These are phyloP conservation scores for Apiotrichum gamsii DNA, from an alignment of 1,284 basidiomycete genomes.

Conservation along the genomic window DNA sequence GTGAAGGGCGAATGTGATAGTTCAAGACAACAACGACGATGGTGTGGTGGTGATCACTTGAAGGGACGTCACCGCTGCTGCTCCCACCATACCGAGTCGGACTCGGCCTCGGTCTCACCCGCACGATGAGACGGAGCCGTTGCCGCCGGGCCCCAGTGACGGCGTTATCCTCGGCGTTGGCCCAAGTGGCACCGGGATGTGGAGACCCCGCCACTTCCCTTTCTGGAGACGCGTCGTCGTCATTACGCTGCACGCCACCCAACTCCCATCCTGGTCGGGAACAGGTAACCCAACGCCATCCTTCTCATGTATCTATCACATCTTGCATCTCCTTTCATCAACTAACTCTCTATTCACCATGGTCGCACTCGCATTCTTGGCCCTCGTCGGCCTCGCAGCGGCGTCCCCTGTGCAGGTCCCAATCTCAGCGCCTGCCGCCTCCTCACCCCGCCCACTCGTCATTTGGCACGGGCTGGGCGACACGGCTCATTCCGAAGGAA, in stretches of 20 bases:
- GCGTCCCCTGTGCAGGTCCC: background rate
- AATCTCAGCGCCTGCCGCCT: background rate
- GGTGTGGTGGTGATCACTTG: too few relatives aligned
- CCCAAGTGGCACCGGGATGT: too few relatives aligned
- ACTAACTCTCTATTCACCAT: too few relatives aligned
- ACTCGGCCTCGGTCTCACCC: too few relatives aligned
- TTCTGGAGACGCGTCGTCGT: background rate
- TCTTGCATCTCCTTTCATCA: too few relatives aligned
- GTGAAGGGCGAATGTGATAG: background rate
- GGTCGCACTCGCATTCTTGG: background rate
- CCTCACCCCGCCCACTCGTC: conserved; percentile 63
- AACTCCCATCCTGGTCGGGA: too few relatives aligned
- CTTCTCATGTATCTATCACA: background rate
- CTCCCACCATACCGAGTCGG: too few relatives aligned
- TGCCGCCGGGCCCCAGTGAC: too few relatives aligned
- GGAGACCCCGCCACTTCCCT: background rate
- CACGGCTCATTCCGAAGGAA: conserved; percentile 48
- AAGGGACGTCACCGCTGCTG: too few relatives aligned
- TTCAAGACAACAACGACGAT: background rate
- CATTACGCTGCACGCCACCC: too few relatives aligned
- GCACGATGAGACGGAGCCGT: too few relatives aligned
- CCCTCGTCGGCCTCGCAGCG: background rate
- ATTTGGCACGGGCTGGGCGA: conserved; percentile 93
- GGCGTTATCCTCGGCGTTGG: too few relatives aligned
- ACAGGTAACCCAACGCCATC: background rate